phyloP scores from a whole-genome alignment of 2,329 filamentous ascomycete species.

The Exophiala dermatitidis region DNA sequence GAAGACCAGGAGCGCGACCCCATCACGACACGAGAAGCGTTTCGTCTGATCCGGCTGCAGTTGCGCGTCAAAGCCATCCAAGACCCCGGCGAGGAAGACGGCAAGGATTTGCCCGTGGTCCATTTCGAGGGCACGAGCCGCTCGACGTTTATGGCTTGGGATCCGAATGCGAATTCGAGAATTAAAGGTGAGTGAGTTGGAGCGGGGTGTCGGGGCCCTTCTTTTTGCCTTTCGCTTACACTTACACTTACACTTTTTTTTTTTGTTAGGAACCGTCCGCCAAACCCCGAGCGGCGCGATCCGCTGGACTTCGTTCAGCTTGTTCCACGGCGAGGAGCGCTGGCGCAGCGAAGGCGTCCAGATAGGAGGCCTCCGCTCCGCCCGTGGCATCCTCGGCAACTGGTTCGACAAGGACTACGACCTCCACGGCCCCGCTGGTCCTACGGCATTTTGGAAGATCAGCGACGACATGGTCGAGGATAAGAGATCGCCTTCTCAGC shows the following conservation, averaged over 20 bases:
- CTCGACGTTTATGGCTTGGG: constrained; percentile 57
- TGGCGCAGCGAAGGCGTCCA: constrained; percentile 75
- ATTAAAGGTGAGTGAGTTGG: constrained; percentile 49
- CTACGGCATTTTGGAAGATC: constrained; percentile 72
- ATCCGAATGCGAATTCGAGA: constrained; percentile 61
- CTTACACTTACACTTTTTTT: not conserved
- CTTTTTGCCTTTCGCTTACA: not conserved
- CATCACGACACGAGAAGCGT: constrained; percentile 58
- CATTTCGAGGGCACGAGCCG: constrained; percentile 58
- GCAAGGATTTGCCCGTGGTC: constrained; percentile 49
- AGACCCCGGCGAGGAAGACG: constrained; percentile 51
- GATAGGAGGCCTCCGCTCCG: constrained; percentile 58
- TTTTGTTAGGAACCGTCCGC: constrained; percentile 49
- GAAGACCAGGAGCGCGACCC: constrained; percentile 44
- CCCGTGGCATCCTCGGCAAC: constrained; percentile 62
- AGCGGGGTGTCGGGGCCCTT: not conserved
- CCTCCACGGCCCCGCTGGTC: constrained; percentile 61
- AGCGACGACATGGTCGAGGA: constrained; percentile 42
- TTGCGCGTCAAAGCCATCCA: constrained; percentile 57
- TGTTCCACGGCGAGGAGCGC: constrained; percentile 58
- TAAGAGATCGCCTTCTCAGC: constrained; percentile 4
- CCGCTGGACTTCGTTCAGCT: constrained; percentile 63
- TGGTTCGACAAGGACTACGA: constrained; percentile 76
- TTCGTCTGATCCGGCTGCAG: constrained; percentile 63
- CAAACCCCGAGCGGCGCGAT: constrained; percentile 64